These are phyloP conservation scores for Nelumbo lutea DNA, from an alignment of 164 flowering plant species.

Conservation along the genomic window DNA sequence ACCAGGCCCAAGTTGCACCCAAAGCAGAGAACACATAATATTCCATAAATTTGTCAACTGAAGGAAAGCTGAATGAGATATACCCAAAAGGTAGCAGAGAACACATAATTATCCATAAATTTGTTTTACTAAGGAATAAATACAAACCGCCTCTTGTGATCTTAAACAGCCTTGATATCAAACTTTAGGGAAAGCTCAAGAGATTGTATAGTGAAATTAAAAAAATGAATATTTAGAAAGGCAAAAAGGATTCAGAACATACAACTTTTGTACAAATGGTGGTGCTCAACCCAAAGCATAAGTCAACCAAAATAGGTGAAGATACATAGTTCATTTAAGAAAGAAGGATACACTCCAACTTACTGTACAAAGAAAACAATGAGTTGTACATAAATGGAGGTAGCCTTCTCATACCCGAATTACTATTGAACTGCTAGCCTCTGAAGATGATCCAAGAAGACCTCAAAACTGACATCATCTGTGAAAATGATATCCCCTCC, in stretches of 20 bases:
- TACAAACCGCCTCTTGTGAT: too few species aligned
- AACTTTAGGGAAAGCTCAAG: too few species aligned
- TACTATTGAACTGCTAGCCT: slow-evolving; percentile 80
- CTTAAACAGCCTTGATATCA: too few species aligned
- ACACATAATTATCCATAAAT: too few species aligned
- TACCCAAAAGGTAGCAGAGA: too few species aligned
- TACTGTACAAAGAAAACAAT: slow-evolving; percentile 32
- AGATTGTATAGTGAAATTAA: not conserved
- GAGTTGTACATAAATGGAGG: slow-evolving; percentile 34
- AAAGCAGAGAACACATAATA: too few species aligned
- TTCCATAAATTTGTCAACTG: too few species aligned
- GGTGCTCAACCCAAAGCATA: not conserved
- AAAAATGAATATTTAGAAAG: not conserved
- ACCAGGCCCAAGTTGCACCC: too few species aligned
- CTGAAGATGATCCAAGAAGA: slow-evolving; percentile 92
- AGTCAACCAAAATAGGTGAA: not conserved
- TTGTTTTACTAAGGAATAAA: too few species aligned
- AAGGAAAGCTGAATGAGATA: too few species aligned
- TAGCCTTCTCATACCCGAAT: slow-evolving; percentile 1
- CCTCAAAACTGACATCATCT: slow-evolving; percentile 91
- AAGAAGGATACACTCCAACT: slow-evolving; percentile 2
- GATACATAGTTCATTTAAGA: too few species aligned
- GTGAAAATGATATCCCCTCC: slow-evolving; percentile 87
- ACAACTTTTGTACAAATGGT: not conserved
- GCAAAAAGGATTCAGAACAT: not conserved